Conservation (phyloP, 129 eudicot species). For the Helichrysum umbraculigerum region DNA sequence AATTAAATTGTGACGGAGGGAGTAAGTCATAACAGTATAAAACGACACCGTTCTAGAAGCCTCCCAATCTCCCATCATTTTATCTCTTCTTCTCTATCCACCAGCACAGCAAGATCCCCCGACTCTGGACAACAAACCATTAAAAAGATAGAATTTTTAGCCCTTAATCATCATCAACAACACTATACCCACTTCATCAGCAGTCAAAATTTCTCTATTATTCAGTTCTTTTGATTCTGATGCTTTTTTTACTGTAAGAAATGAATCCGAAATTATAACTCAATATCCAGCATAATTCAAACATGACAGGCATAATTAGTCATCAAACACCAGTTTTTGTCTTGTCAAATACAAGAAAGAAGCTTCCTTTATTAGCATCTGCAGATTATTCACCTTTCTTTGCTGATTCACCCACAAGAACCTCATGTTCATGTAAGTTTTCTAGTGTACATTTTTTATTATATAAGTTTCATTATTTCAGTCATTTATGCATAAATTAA, state of each 20-base stretch:
- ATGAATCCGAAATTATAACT: conserved; percentile 24
- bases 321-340: conserved; percentile 28
- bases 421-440: conserved; percentile 48
- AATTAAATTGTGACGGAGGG: no score
- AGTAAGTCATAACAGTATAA: no score
- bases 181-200: background rate
- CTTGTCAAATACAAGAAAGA: conserved; percentile 22
- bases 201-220: conserved; percentile 3
- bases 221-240: conserved; percentile 11
- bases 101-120: conserved; percentile 26
- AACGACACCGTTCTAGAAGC: conserved; percentile 23
- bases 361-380: conserved; percentile 25
- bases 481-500: background rate
- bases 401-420: conserved; percentile 40
- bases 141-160: conserved; percentile 1
- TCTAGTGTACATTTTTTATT: conserved; percentile 6
- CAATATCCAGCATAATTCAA: conserved; percentile 13
- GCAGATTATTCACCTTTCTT: conserved; percentile 35
- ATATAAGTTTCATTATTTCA: background rate
- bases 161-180: conserved; percentile 22
- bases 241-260: conserved; percentile 24
- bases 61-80: conserved; percentile 16
- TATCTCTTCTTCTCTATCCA: conserved; percentile 28
- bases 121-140: conserved; percentile 19
- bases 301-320: conserved; percentile 26